Conservation (phyloP, 73 alveolate species). For the Paramecium primaurelia region DNA sequence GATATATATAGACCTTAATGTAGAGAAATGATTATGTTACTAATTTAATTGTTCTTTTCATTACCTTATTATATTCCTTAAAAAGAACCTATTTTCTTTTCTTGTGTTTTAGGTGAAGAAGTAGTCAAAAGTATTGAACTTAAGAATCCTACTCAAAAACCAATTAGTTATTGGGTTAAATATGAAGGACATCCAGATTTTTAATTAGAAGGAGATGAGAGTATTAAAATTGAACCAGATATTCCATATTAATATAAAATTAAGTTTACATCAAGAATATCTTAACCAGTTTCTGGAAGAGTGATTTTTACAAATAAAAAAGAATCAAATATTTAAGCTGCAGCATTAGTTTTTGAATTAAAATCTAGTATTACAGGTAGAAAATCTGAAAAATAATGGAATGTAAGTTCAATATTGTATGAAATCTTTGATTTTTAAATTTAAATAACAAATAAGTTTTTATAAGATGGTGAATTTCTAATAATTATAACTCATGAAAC, state of each 20-base stretch:
- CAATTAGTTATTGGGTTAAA: slow-evolving; percentile 93
- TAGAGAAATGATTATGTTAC: slow-evolving; percentile 90
- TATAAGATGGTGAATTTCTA: slow-evolving; percentile 66
- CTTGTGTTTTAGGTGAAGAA: slow-evolving; percentile 93
- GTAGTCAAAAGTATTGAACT: slow-evolving; percentile 89
- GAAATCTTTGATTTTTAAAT: slow-evolving; percentile 58
- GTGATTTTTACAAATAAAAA: slow-evolving; percentile 91
- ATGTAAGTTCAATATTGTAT: slow-evolving; percentile 65
- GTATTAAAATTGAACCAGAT: slow-evolving; percentile 88
- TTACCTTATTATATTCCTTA: slow-evolving; percentile 97
- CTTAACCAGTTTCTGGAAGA: slow-evolving; percentile 90
- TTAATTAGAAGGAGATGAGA: slow-evolving; percentile 73
- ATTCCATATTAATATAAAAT: slow-evolving; percentile 87
- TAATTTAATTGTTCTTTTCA: slow-evolving; percentile 85
- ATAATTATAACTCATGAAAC: slow-evolving; percentile 66
- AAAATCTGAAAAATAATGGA: slow-evolving; percentile 81
- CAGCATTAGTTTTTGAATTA: slow-evolving; percentile 96
- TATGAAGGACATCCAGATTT: slow-evolving; percentile 86
- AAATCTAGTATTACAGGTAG: slow-evolving; percentile 91
- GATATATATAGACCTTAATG: slow-evolving; percentile 91
- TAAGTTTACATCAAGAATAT: slow-evolving; percentile 87
- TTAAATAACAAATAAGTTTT: slow-evolving; percentile 53
- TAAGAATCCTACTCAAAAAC: slow-evolving; percentile 88
- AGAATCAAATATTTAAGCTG: slow-evolving; percentile 96
- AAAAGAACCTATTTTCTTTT: slow-evolving; percentile 85